phyloP scores from a whole-genome alignment of 2,329 filamentous ascomycete genomes.

The Alternaria gaisen region DNA sequence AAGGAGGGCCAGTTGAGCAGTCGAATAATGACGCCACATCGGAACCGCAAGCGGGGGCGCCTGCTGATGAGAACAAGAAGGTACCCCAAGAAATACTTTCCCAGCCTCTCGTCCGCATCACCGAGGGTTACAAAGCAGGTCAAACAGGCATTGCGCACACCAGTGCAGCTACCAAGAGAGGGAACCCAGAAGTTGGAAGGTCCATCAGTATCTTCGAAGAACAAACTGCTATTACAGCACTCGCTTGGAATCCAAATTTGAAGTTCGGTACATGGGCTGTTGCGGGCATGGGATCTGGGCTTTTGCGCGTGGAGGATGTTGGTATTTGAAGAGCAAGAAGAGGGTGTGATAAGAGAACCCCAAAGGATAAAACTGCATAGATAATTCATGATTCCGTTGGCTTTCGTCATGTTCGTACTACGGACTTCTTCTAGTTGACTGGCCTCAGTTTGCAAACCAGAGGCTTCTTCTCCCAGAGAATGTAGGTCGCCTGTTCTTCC shows the following conservation, averaged over 20 bases:
- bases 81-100: slow-evolving; percentile 24
- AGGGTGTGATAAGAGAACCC: neutral
- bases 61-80: neutral
- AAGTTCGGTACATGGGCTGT: slow-evolving; percentile 61
- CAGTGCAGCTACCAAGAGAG: slow-evolving; percentile 24
- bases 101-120: slow-evolving; percentile 48
- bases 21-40: neutral
- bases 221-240: slow-evolving; percentile 53
- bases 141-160: slow-evolving; percentile 38
- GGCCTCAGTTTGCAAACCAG: slow-evolving; percentile 44
- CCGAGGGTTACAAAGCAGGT: slow-evolving; percentile 53
- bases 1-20: slow-evolving; percentile 8
- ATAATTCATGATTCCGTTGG: neutral
- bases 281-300: slow-evolving; percentile 58
- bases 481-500: slow-evolving; percentile 45
- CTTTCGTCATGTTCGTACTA: neutral
- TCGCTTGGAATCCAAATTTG: slow-evolving; percentile 63
- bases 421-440: slow-evolving; percentile 2
- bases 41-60: neutral
- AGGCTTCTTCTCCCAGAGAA: slow-evolving; percentile 51
- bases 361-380: neutral
- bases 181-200: slow-evolving; percentile 37
- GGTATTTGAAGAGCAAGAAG: slow-evolving; percentile 26
- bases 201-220: slow-evolving; percentile 57
- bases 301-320: slow-evolving; percentile 61